Conservation (phyloP, 768 basidiomycete species). For the Podaxis sp. region DNA sequence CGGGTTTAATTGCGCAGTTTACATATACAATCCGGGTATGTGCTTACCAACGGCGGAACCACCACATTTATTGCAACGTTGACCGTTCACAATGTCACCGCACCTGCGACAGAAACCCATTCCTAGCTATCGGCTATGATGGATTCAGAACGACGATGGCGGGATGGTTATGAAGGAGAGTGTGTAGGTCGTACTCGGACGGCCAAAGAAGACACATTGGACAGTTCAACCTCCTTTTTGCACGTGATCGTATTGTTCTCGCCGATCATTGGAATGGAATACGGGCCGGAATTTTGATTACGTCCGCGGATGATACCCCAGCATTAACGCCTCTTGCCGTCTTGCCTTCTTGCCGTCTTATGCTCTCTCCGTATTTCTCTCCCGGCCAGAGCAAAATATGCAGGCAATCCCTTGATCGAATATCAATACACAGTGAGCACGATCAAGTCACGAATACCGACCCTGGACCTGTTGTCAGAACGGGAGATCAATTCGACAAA, state of each 20-base stretch:
- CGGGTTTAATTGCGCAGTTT: background rate
- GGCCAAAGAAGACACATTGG: conserved; percentile 1
- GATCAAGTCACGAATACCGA: background rate
- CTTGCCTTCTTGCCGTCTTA: background rate
- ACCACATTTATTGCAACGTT: conserved; percentile 71
- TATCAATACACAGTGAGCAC: background rate
- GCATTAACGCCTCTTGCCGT: background rate
- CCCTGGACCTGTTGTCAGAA: background rate
- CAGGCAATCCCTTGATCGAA: background rate
- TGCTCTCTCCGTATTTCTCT: conserved; percentile 8
- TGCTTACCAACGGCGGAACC: conserved; percentile 73
- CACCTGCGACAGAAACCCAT: conserved; percentile 89
- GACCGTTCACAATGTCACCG: conserved; percentile 72
- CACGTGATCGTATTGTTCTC: background rate
- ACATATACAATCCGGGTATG: background rate
- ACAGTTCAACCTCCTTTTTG: conserved; percentile 9
- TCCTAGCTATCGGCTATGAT: background rate
- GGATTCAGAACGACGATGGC: background rate
- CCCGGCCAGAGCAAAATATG: background rate
- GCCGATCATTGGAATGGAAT: background rate
- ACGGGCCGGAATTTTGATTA: background rate
- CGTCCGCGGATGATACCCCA: background rate
- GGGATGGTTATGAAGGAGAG: background rate
- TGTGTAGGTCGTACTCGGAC: background rate
- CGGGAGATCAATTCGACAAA: background rate